phyloP scores from a whole-genome alignment of 148 eudicot species.

The Talinum fruticosum region DNA sequence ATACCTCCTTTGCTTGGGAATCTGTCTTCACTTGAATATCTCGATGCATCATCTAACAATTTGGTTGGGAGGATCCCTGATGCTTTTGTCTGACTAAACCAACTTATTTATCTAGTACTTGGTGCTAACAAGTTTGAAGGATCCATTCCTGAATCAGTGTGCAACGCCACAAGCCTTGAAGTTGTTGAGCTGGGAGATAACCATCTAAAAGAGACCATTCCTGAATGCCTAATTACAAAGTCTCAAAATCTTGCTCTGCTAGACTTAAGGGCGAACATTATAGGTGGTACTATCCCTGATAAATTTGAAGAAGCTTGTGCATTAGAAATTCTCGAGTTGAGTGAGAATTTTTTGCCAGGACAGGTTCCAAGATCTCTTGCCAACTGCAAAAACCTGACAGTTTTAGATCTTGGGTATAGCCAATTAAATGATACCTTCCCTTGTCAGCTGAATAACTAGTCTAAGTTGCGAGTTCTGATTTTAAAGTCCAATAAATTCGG shows the following conservation, averaged over 20 bases:
- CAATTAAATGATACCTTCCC: conserved; percentile 40
- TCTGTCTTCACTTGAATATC: conserved; percentile 13
- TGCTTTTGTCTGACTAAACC: not conserved
- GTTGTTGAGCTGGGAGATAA: conserved; percentile 15
- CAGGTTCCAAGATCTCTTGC: conserved; percentile 42
- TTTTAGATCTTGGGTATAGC: conserved; percentile 46
- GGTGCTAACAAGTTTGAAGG: too few species aligned
- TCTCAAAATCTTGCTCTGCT: not conserved
- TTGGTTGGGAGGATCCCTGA: not conserved
- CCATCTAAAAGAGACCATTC: conserved; percentile 15
- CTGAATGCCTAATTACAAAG: conserved; percentile 2
- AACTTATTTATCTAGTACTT: not conserved
- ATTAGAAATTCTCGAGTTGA: conserved; percentile 21
- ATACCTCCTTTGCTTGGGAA: conserved; percentile 26
- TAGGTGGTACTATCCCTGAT: conserved; percentile 12
- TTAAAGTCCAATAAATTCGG: too few species aligned
- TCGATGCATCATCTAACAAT: conserved; percentile 10
- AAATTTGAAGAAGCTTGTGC: not conserved
- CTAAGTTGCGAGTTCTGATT: conserved; percentile 42
- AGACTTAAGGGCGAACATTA: too few species aligned
- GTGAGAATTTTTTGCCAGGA: conserved; percentile 38
- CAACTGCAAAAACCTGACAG: conserved; percentile 33
- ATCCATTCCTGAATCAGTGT: too few species aligned
- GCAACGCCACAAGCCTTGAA: not conserved
- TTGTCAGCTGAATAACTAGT: conserved; percentile 33